These are phyloP conservation scores for Backusella luteola DNA, from an alignment of 192 early-diverging fungal genomes.

Conservation along the genomic window DNA sequence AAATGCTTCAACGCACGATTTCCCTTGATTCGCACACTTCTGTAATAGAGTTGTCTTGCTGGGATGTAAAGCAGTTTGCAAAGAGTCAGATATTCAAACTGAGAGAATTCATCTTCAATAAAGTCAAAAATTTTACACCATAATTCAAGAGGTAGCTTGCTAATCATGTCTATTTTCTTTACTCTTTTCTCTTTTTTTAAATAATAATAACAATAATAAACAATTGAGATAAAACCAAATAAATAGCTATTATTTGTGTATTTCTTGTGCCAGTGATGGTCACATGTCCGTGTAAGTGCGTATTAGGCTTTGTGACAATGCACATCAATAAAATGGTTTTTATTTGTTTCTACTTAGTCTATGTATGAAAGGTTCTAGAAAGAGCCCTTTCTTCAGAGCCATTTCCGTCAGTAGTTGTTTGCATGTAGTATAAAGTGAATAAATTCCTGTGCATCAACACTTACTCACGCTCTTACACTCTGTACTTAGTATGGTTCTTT, in stretches of 20 bases:
- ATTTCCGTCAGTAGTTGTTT: too few relatives aligned
- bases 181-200: neutral
- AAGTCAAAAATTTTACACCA: conserved; percentile 7
- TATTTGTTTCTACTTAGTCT: neutral
- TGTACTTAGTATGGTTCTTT: too few relatives aligned
- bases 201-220: neutral
- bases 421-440: too few relatives aligned
- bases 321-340: too few relatives aligned
- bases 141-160: neutral
- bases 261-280: neutral
- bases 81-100: neutral
- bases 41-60: neutral
- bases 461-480: too few relatives aligned
- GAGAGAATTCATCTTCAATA: conserved; percentile 2
- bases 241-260: neutral
- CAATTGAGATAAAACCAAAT: neutral
- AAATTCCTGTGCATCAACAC: too few relatives aligned
- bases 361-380: neutral
- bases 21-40: neutral
- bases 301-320: neutral
- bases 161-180: neutral
- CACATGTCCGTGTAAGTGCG: neutral
- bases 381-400: too few relatives aligned
- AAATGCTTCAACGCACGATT: neutral
- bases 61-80: neutral